These are phyloP conservation scores for Penicillium arizonense DNA, from an alignment of 495 filamentous ascomycete species.

Conservation along the genomic window DNA sequence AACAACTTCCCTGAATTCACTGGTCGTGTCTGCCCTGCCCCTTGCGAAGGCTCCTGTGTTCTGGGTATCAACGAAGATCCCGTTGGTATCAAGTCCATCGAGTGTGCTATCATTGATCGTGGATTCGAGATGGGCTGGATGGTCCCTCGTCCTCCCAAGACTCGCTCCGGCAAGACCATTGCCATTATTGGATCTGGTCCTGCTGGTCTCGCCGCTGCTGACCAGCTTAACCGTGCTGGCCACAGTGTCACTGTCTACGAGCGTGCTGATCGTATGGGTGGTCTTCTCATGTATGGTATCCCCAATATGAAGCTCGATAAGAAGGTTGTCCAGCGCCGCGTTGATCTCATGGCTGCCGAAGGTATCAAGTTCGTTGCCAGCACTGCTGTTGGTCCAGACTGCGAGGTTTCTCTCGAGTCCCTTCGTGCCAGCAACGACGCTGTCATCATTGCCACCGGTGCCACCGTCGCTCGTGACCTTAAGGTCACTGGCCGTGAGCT, in stretches of 20 bases:
- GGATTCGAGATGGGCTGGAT: conserved; percentile 99
- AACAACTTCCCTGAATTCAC: conserved; percentile 99
- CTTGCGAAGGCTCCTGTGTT: conserved; percentile 96
- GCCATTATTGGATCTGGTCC: conserved; percentile 95
- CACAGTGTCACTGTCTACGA: conserved; percentile 94
- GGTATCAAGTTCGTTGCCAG: conserved; percentile 81
- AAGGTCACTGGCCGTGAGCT: conserved; percentile 90
- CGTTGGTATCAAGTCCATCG: conserved; percentile 98
- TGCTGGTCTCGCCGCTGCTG: conserved; percentile 85
- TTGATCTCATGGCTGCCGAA: conserved; percentile 94
- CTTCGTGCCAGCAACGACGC: conserved; percentile 79
- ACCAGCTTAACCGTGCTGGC: conserved; percentile 93
- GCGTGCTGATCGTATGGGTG: conserved; percentile 88
- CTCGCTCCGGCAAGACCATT: conserved; percentile 86
- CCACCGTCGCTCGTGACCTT: conserved; percentile 94
- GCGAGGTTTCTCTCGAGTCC: conserved; percentile 64
- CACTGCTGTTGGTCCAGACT: conserved; percentile 75
- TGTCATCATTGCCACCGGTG: conserved; percentile 93
- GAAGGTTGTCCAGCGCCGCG: conserved; percentile 92
- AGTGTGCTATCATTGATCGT: conserved; percentile 98
- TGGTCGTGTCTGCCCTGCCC: conserved; percentile 95
- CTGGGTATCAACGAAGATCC: conserved; percentile 98
- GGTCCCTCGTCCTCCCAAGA: conserved; percentile 75
- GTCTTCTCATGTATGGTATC: conserved; percentile 97
- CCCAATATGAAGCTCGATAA: conserved; percentile 99